Evolutionary conservation across 2,329 filamentous ascomycete genomes (phyloP), one percentile per base, ranked within the genome.

Genomic region (Mycogone perniciosa): DNA sequence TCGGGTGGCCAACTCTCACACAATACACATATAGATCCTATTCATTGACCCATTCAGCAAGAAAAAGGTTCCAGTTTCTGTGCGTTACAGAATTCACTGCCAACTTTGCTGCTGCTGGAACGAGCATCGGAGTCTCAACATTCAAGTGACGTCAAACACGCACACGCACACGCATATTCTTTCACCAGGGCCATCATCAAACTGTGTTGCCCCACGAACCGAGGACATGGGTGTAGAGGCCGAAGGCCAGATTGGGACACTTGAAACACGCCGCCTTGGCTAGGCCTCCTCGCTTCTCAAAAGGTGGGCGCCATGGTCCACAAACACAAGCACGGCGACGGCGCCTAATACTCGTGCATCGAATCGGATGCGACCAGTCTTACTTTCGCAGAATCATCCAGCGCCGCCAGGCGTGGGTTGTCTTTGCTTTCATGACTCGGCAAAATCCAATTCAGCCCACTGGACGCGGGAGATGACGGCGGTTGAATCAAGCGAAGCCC

Each of bases 201-300:
- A 34, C 44, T 39, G 27, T 11, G 10, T 7, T 13, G n/a, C 31
- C 31, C 51, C 41, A 46, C 44, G 43, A 53, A 46, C 47, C 46
- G 47, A 50, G 41, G 33, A 50, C 44, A 41, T 53, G 41, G 51
- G 33, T 55, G 41, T 31, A 35, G 39, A 31, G 30, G 43, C 43
- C 33, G 48, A 46, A 56, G 43, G 43, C 56, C 51, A 10, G n/a
- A 53, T 50, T 45, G 33, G 48, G 48, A 37, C 41, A 42, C 31
- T 40, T 59, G 57, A 59, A 59, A 59, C 57, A 48, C 56, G 53
- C 57, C 57, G 58, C 42, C 27, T 44, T 30, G 52, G 40, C 50
- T 45, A 47, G 50, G 52, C 42, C 46, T 43, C 33, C 51, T 53
- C 51, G 46, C 46, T 53, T 41, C 46, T 53, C 35, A 31, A 53